phyloP scores from a whole-genome alignment of 371 early-diverging fungal genomes.

The Saksenaea oblongispora region DNA sequence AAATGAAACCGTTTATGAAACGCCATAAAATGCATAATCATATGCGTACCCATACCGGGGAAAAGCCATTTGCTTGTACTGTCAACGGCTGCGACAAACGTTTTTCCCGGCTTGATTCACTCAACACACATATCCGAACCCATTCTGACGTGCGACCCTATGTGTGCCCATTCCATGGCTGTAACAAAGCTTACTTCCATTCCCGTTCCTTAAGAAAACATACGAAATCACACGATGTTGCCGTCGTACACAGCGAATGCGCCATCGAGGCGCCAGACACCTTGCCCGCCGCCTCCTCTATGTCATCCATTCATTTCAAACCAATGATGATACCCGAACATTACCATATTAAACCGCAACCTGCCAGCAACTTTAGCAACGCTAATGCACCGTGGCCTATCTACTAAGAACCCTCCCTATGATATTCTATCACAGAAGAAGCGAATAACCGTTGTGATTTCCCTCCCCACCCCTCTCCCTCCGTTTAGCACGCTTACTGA shows the following conservation, averaged over 20 bases:
- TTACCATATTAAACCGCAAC: neutral
- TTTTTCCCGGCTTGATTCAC: conserved; percentile 82
- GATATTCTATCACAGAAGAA: too few relatives aligned
- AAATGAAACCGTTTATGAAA: conserved; percentile 73
- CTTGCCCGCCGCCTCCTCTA: neutral
- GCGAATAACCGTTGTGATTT: too few relatives aligned
- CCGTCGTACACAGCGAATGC: neutral
- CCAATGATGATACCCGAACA: neutral
- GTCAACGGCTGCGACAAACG: conserved; percentile 65
- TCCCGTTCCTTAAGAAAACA: conserved; percentile 27
- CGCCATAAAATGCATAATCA: conserved; percentile 86
- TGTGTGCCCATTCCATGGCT: conserved; percentile 17
- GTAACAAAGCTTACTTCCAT: conserved; percentile 28
- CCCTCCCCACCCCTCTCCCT: too few relatives aligned
- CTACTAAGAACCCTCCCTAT: too few relatives aligned
- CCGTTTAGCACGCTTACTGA: too few relatives aligned
- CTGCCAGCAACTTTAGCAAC: neutral
- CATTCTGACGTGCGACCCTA: conserved; percentile 76
- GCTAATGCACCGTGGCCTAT: neutral
- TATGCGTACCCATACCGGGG: conserved; percentile 80
- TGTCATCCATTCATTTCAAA: neutral
- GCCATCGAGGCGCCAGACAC: neutral
- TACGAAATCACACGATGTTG: conserved; percentile 15
- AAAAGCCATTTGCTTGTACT: conserved; percentile 54
- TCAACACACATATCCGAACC: conserved; percentile 65